Percentiles rank a stretch among this genome's conserved stretches.
These are phyloP conservation scores for Nakataea oryzae DNA, from an alignment of 2,329 filamentous ascomycete genomes.

Conservation along the genomic window DNA sequence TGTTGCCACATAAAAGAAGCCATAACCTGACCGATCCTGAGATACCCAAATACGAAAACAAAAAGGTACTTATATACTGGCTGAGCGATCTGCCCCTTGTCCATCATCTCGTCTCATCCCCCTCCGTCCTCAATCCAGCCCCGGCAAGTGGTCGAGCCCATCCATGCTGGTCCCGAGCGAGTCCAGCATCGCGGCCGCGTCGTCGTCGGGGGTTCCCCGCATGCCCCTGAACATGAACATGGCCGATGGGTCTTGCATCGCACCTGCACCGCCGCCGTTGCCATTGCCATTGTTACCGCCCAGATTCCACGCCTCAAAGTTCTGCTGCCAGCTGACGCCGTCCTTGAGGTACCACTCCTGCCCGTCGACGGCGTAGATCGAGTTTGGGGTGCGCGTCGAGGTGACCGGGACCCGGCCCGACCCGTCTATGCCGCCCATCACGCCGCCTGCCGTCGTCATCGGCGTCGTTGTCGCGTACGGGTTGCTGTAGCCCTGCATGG, in stretches of 20 bases:
- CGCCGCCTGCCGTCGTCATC: background rate
- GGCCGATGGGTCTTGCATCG: slow-evolving; percentile 8
- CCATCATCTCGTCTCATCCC: background rate
- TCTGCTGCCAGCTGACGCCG: slow-evolving; percentile 46
- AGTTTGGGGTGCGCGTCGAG: slow-evolving; percentile 17
- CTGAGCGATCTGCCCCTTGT: no score
- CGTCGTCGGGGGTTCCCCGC: background rate
- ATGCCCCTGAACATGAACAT: slow-evolving; percentile 18
- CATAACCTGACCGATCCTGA: no score
- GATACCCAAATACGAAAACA: no score
- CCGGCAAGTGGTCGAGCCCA: slow-evolving; percentile 15
- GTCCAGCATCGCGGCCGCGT: slow-evolving; percentile 11
- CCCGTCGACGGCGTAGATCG: slow-evolving; percentile 32
- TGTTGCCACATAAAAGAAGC: no score
- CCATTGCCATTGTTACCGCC: slow-evolving; percentile 13
- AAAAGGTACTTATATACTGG: no score
- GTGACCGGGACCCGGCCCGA: background rate
- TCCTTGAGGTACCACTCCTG: slow-evolving; percentile 49
- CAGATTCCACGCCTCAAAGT: slow-evolving; percentile 43
- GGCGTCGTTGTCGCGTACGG: background rate
- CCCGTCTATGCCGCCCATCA: background rate
- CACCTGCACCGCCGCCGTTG: slow-evolving; percentile 2
- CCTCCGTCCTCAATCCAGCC: slow-evolving; percentile 12
- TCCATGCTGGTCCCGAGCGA: slow-evolving; percentile 14
- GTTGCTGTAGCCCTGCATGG: slow-evolving; percentile 4